Conservation (phyloP, 257 asterid genomes). For the Jaltomata sinuosa region DNA sequence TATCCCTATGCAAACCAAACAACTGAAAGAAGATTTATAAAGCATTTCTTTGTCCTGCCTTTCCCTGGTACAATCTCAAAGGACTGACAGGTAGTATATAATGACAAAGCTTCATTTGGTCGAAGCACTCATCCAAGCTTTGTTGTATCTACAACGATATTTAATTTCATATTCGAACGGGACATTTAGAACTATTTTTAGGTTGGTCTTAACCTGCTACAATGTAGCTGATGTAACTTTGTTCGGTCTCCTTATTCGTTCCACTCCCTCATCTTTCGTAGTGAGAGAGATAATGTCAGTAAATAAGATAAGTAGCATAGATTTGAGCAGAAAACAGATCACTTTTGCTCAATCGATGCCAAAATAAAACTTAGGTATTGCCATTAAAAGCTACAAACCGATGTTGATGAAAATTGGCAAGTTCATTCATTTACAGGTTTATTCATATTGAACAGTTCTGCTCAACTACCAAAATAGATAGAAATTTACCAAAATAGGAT, state of each 20-base stretch:
- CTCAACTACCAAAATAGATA: neutral
- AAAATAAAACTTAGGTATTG: neutral
- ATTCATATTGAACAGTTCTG: neutral
- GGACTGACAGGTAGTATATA: neutral
- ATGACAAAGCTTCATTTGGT: neutral
- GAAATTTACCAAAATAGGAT: slow-evolving; percentile 66
- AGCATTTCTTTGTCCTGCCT: neutral
- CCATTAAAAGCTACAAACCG: neutral
- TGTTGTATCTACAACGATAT: neutral
- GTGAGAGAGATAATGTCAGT: neutral
- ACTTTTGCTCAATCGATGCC: neutral
- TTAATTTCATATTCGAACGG: neutral
- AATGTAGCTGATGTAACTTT: neutral
- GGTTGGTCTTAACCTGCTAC: neutral
- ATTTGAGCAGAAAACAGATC: neutral
- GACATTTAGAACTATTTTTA: neutral
- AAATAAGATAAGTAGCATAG: neutral
- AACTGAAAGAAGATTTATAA: neutral
- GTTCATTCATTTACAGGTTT: neutral
- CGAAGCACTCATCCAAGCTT: neutral
- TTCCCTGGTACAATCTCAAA: neutral
- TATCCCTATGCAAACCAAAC: neutral
- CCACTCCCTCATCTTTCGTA: neutral
- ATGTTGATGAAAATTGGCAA: neutral
- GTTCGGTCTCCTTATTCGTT: neutral